Evolutionary conservation across 169 alveolate genomes (phyloP).

Genomic region (Neospora caninum): DNA sequence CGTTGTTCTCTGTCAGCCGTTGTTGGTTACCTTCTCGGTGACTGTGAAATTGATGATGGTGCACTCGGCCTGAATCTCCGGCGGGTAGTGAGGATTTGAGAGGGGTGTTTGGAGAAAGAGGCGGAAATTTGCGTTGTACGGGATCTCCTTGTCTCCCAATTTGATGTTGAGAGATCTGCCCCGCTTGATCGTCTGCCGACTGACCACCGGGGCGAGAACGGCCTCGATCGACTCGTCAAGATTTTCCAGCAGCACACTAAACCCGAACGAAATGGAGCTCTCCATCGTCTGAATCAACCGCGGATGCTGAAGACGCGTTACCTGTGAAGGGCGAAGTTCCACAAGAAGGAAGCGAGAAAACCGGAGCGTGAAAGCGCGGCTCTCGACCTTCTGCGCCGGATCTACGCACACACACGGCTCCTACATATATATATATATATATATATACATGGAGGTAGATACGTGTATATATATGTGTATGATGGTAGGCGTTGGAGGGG

Average conservation of each 20-base stretch:
- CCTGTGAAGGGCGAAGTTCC: constrained; percentile 68
- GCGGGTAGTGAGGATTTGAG: constrained; percentile 97
- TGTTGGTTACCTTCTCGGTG: constrained; percentile 75
- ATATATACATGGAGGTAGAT: no score
- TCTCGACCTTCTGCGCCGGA: background rate
- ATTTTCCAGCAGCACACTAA: constrained; percentile 93
- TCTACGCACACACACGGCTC: background rate
- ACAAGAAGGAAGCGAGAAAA: no score
- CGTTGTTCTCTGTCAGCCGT: background rate
- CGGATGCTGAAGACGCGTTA: constrained; percentile 79
- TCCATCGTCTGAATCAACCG: constrained; percentile 82
- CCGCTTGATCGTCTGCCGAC: constrained; percentile 91
- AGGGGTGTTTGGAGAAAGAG: constrained; percentile 93
- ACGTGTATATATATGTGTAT: no score
- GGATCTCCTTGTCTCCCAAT: constrained; percentile 86
- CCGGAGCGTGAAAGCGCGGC: no score
- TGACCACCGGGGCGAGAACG: constrained; percentile 92
- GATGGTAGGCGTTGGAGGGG: no score
- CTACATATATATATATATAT: no score
- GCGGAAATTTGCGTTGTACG: constrained; percentile 80
- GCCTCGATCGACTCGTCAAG: constrained; percentile 94
- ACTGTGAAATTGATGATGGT: constrained; percentile 97
- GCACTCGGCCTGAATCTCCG: constrained; percentile 96
- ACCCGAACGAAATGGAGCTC: constrained; percentile 86
- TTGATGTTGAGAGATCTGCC: constrained; percentile 83